Evolutionary conservation across 805 yeast genomes (phyloP).

Genomic region (Saccharomycopsis sp.): DNA sequence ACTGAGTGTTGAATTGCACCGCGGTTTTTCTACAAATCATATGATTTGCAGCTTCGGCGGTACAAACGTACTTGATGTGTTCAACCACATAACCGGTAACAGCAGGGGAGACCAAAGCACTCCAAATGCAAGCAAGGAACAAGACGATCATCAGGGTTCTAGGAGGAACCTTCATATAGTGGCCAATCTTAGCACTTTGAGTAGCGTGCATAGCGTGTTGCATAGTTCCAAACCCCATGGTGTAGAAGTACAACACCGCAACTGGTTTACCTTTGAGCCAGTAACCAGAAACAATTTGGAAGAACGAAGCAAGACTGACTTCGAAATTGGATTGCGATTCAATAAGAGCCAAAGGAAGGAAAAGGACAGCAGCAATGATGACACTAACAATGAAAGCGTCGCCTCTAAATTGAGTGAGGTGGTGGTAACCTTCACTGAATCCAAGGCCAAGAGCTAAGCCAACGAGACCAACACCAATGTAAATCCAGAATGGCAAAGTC

Average conservation of each 20-base stretch:
- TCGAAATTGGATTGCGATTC: conserved; percentile 55
- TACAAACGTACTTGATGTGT: conserved; percentile 37
- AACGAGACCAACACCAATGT: conserved; percentile 35
- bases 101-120: conserved; percentile 35
- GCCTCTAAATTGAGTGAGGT: conserved; percentile 39
- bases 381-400: conserved; percentile 57
- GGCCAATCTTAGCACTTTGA: conserved; percentile 54
- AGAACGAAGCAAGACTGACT: conserved; percentile 53
- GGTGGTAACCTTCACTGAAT: conserved; percentile 34
- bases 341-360: conserved; percentile 56
- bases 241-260: conserved; percentile 56
- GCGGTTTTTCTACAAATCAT: conserved; percentile 42
- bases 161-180: conserved; percentile 59
- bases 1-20: conserved; percentile 46
- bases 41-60: conserved; percentile 33
- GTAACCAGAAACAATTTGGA: conserved; percentile 60
- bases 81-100: conserved; percentile 37
- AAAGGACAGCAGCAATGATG: conserved; percentile 43
- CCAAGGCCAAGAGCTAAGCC: conserved; percentile 41
- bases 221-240: conserved; percentile 48
- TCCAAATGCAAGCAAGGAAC: conserved; percentile 37
- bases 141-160: conserved; percentile 49
- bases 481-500: conserved; percentile 65
- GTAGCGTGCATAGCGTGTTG: conserved; percentile 47
- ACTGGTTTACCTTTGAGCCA: conserved; percentile 54